Evolutionary conservation across 176 grass and related monocot species (phyloP).

Genomic region (Metroxylon sagu): DNA sequence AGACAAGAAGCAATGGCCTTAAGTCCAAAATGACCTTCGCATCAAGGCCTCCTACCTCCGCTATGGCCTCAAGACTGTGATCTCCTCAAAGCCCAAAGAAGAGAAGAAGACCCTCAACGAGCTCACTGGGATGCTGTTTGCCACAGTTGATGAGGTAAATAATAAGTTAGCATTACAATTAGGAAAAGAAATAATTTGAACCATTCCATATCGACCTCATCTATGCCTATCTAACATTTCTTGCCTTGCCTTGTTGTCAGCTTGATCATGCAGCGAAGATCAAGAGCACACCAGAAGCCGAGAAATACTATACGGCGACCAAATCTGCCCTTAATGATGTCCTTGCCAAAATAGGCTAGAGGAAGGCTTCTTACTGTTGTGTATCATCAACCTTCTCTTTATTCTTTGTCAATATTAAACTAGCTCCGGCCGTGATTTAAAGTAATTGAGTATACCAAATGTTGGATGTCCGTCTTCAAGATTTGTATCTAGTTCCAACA

Average conservation of each 20-base stretch:
- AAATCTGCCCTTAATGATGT: constrained; percentile 55
- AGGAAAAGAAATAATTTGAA: too few relatives aligned
- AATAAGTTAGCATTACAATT: neutral
- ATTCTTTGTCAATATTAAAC: too few relatives aligned
- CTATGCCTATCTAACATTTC: neutral
- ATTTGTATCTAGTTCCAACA: too few relatives aligned
- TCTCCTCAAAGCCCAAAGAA: constrained; percentile 79
- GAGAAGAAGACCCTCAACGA: constrained; percentile 84
- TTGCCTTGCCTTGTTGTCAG: constrained; percentile 25
- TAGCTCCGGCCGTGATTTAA: too few relatives aligned
- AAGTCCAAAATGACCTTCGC: constrained; percentile 88
- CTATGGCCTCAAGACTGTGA: constrained; percentile 84
- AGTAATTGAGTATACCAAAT: too few relatives aligned
- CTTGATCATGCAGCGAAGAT: constrained; percentile 97
- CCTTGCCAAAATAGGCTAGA: constrained; percentile 70
- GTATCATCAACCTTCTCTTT: too few relatives aligned
- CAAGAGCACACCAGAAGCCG: constrained; percentile 70
- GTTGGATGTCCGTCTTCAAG: too few relatives aligned
- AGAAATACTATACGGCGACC: constrained; percentile 59
- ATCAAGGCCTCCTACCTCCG: constrained; percentile 60
- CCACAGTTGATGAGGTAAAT: constrained; percentile 60
- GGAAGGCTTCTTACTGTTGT: neutral
- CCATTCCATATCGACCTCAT: too few relatives aligned
- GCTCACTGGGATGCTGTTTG: constrained; percentile 60
- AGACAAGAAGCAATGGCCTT: constrained; percentile 95